Base-by-base conservation (phyloP, 2,329 filamentous ascomycete species). In the Coleophoma cylindrospora region DNA sequence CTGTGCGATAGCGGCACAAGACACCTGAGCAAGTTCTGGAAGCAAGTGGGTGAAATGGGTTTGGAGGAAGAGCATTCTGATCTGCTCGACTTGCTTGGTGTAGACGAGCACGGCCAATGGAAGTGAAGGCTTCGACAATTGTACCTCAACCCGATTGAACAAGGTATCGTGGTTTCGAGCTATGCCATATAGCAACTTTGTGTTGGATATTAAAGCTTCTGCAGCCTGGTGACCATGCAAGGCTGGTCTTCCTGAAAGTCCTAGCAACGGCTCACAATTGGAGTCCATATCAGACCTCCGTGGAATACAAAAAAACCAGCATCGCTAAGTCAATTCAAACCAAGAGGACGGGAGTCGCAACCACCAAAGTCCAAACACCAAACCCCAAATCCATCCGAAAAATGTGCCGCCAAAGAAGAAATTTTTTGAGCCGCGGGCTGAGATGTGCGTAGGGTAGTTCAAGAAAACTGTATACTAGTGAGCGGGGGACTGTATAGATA, bases 1-100 rank as follows among this genome's bases (percentile, higher is more conserved):
- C 70, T 94, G 8, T 94, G 89, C 66, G 89, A 95, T 69, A 83
- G 81, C n/a, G 87, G 89, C n/a, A 83, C 83, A 10, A 77, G 89
- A 56, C 89, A 94, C 67, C 68, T 94, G 47, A 91, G 86, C 70
- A 92, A 91, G 68, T 91, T 95, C 64, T 94, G 87, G 86, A 87
- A 85, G 62, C 75, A 78, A 55, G 81, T 89, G 48, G 85, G 81
- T 19, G 79, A 84, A 47, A 73, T 87, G 66, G 86, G 84, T 3
- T 69, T 89, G 19, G 82, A 87, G 54, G 72, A 79, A 32, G 81
- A 86, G 43, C 67, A 70, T 34, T 70, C 64, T 63, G 68, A 81
- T 58, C 55, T 85, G 46, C 71, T 84, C 47, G 61, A 65, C 3
- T 66, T 79, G 45, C 62, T 85, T 40, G 76, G 71, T 0, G 69